Conservation (phyloP, 345 rosid species). For the Odontarrhena argentea region DNA sequence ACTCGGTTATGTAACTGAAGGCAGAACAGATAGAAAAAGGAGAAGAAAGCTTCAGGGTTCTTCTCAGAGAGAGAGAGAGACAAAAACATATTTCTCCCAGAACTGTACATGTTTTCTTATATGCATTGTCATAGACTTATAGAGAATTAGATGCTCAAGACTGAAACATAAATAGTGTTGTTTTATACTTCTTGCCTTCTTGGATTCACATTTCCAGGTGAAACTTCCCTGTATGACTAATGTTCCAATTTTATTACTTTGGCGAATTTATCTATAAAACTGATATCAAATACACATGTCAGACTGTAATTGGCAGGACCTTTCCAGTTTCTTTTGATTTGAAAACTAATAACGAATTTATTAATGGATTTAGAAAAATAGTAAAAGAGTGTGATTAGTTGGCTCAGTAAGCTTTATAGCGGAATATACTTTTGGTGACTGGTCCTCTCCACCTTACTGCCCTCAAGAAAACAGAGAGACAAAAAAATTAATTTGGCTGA, state of each 20-base stretch:
- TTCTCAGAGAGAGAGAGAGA: conserved; percentile 9
- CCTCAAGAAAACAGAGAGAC: not conserved
- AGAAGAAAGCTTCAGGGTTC: conserved; percentile 1
- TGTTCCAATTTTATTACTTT: not conserved
- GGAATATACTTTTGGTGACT: not conserved
- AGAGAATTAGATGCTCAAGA: conserved; percentile 17
- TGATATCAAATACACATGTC: too few species aligned
- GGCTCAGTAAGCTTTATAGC: conserved; percentile 18
- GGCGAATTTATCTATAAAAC: not conserved
- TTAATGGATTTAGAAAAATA: not conserved
- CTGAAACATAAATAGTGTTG: conserved; percentile 3
- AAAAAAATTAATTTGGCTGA: too few species aligned
- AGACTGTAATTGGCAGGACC: too few species aligned
- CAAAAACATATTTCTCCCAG: conserved; percentile 2
- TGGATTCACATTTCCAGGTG: conserved; percentile 1
- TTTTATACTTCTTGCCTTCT: conserved; percentile 5
- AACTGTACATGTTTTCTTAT: conserved; percentile 30
- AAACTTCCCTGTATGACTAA: conserved; percentile 1
- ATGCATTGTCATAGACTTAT: conserved; percentile 18
- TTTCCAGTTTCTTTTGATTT: too few species aligned
- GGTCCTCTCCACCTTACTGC: not conserved
- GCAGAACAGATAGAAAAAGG: conserved; percentile 20
- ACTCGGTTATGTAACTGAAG: conserved; percentile 4
- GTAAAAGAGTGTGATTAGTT: not conserved
- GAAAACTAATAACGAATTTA: too few species aligned